Percentiles rank a stretch among this genome's conserved stretches.
These are phyloP conservation scores for Phanerodontia chrysosporium DNA, from an alignment of 768 basidiomycete genomes.

Conservation along the genomic window DNA sequence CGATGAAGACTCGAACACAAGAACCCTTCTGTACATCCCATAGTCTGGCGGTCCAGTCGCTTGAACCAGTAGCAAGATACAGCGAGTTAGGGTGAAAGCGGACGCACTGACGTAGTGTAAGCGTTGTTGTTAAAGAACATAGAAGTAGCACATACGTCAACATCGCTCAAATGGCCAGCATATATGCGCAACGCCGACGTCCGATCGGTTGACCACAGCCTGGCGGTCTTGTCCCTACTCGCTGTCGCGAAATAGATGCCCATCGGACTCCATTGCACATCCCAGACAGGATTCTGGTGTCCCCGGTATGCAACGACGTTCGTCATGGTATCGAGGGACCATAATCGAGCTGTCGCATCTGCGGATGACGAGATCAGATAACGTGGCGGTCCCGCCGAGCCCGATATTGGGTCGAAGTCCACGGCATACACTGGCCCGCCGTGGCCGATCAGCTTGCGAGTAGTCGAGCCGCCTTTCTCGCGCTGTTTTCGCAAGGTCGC, in stretches of 20 bases:
- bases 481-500: conserved; percentile 58
- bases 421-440: conserved; percentile 95
- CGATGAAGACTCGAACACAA: conserved; percentile 93
- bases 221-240: conserved; percentile 89
- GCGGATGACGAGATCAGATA: conserved; percentile 90
- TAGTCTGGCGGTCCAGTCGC: conserved; percentile 90
- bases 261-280: conserved; percentile 97
- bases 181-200: conserved; percentile 84
- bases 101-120: conserved; percentile 58
- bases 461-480: conserved; percentile 78
- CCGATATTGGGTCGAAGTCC: conserved; percentile 87
- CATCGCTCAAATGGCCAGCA: conserved; percentile 94
- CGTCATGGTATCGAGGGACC: conserved; percentile 93
- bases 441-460: conserved; percentile 95
- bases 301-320: conserved; percentile 93
- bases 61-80: conserved; percentile 95
- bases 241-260: conserved; percentile 98
- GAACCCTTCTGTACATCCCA: conserved; percentile 98
- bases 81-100: conserved; percentile 97
- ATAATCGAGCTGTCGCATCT: conserved; percentile 85
- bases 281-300: conserved; percentile 97
- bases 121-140: conserved; percentile 1
- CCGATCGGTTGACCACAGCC: conserved; percentile 94
- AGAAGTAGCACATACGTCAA: conserved; percentile 66
- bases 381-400: conserved; percentile 80